A percentile compares a stretch with the other conserved stretches of the same genome.
Conservation (phyloP, 306 rosid genomes). For the Corylus americana region DNA sequence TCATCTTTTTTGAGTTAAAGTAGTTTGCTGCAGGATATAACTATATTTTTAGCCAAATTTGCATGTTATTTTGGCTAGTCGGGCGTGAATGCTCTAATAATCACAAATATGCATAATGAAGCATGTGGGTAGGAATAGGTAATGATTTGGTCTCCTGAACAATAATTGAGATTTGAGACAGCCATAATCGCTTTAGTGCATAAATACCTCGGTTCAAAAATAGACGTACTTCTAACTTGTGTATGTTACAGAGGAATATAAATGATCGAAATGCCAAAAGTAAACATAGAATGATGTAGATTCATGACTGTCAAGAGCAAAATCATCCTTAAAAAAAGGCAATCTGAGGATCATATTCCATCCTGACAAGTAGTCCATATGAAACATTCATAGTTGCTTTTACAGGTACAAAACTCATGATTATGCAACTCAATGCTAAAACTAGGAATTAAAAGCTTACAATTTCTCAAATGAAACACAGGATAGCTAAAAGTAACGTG, state of each 20-base stretch:
- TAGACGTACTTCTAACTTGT: background rate
- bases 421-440: constrained; percentile 39
- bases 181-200: background rate
- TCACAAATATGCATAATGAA: background rate
- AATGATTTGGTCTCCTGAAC: background rate
- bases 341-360: background rate
- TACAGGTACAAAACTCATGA: constrained; percentile 47
- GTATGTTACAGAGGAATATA: background rate
- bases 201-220: background rate
- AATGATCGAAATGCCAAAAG: background rate
- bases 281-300: background rate
- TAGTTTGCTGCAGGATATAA: too few species aligned
- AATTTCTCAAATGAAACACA: constrained; percentile 56
- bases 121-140: background rate
- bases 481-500: constrained; percentile 42
- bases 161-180: background rate
- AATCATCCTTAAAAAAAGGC: background rate
- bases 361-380: background rate
- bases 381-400: constrained; percentile 24
- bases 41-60: too few species aligned
- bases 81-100: too few species aligned
- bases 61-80: too few species aligned
- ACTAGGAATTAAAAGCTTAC: constrained; percentile 38
- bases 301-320: background rate
- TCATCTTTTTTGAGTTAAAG: too few species aligned